These are phyloP conservation scores for Basipetospora chlamydospora DNA, from an alignment of 2,329 filamentous ascomycete genomes.

Conservation along the genomic window DNA sequence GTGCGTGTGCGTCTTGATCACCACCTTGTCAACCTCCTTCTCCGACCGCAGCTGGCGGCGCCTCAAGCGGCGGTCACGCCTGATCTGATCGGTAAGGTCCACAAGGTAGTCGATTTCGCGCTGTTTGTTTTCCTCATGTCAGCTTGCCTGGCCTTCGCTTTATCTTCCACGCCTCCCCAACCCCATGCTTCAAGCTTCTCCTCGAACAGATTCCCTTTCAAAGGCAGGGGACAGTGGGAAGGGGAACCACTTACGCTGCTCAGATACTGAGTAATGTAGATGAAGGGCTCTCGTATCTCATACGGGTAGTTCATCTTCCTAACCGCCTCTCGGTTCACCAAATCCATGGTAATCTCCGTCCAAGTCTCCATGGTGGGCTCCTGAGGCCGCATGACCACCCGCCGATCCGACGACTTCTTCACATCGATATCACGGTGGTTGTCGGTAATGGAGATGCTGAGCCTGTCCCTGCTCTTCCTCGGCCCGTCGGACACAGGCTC, in stretches of 20 bases:
- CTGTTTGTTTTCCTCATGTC: not conserved
- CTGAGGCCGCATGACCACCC: slow-evolving; percentile 19
- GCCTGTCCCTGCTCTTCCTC: slow-evolving; percentile 19
- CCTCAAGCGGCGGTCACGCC: slow-evolving; percentile 2
- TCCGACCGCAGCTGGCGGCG: not conserved
- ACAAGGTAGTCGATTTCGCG: slow-evolving; percentile 4
- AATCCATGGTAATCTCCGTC: slow-evolving; percentile 93
- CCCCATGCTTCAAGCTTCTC: too few relatives aligned
- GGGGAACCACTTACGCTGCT: slow-evolving; percentile 10
- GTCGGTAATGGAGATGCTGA: slow-evolving; percentile 32
- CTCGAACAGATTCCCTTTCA: too few relatives aligned
- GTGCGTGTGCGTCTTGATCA: slow-evolving; percentile 1
- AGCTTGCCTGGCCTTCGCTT: too few relatives aligned
- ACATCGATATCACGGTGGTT: slow-evolving; percentile 35
- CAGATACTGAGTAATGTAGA: slow-evolving; percentile 86
- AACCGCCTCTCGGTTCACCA: slow-evolving; percentile 77
- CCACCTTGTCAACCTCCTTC: not conserved
- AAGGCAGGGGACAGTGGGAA: not conserved
- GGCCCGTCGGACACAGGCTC: not conserved
- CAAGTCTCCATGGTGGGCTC: slow-evolving; percentile 56
- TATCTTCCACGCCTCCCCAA: too few relatives aligned
- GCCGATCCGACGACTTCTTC: slow-evolving; percentile 40
- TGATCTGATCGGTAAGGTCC: slow-evolving; percentile 3
- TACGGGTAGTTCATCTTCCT: slow-evolving; percentile 73
- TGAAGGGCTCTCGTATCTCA: slow-evolving; percentile 80